Percentiles rank a stretch among this genome's conserved stretches.
Conservation (phyloP, 1,284 basidiomycete genomes). For the Cystobasidium slooffiae region DNA sequence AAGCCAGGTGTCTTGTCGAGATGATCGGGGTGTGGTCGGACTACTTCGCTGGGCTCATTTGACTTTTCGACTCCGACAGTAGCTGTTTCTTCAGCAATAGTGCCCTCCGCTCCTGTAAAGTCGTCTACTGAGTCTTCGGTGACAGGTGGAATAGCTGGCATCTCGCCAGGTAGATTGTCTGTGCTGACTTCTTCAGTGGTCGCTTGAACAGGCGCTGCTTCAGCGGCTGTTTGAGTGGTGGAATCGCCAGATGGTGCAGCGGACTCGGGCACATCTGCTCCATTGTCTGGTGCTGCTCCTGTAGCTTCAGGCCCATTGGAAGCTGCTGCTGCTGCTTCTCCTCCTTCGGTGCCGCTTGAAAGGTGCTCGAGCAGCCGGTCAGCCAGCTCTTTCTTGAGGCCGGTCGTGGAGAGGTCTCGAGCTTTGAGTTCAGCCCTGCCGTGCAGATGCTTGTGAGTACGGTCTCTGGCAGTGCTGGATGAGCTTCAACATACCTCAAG, state of each 20-base stretch:
- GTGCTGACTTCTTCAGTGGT: conserved; percentile 11
- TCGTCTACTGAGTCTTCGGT: conserved; percentile 35
- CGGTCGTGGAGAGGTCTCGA: conserved; percentile 42
- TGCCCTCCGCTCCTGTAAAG: conserved; percentile 22
- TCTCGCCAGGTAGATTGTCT: conserved; percentile 25
- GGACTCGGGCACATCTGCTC: not conserved
- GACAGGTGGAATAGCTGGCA: conserved; percentile 34
- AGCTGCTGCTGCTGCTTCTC: conserved; percentile 3
- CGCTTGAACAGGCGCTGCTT: conserved; percentile 22
- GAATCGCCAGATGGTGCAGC: conserved; percentile 21
- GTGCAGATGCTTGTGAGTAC: not conserved
- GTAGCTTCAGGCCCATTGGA: not conserved
- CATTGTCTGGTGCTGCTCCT: conserved; percentile 18
- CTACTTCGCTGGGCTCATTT: conserved; percentile 19
- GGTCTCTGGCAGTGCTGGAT: no score
- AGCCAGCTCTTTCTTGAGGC: conserved; percentile 45
- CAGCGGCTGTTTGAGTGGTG: conserved; percentile 30
- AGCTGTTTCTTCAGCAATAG: conserved; percentile 19
- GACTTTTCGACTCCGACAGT: conserved; percentile 11
- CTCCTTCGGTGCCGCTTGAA: conserved; percentile 5
- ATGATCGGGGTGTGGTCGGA: conserved; percentile 20
- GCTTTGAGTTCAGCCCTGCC: conserved; percentile 39
- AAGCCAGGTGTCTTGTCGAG: conserved; percentile 38
- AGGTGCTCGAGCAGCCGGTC: conserved; percentile 38
- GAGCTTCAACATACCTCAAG: conserved; percentile 22